Percentiles rank a stretch among this genome's conserved stretches.
Conservation (phyloP, 352 stramenopile genomes). For the Globisporangium sylvaticum region DNA sequence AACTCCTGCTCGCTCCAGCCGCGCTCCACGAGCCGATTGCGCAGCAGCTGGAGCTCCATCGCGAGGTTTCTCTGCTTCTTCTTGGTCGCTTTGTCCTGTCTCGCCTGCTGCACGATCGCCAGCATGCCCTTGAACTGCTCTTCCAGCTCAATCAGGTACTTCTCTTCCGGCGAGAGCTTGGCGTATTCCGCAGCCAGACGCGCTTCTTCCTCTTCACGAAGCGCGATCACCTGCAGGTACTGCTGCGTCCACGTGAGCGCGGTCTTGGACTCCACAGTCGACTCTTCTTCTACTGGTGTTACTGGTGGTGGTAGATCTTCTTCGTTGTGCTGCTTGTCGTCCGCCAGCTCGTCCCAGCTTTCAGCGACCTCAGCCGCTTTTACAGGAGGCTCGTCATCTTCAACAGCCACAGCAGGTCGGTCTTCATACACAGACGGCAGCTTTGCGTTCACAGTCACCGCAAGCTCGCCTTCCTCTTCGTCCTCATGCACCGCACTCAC, state of each 20-base stretch:
- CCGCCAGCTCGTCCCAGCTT: constrained; percentile 25
- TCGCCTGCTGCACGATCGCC: constrained; percentile 31
- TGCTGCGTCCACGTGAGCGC: constrained; percentile 73
- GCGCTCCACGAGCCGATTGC: constrained; percentile 12
- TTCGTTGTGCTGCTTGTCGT: constrained; percentile 11
- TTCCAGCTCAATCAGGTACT: constrained; percentile 45
- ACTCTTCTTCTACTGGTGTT: neutral
- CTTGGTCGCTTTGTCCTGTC: constrained; percentile 47
- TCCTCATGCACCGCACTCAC: neutral
- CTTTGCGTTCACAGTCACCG: constrained; percentile 28
- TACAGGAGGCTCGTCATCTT: neutral
- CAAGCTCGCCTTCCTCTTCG: constrained; percentile 23
- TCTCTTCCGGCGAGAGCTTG: constrained; percentile 32
- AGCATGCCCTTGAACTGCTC: constrained; percentile 36
- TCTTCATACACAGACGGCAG: neutral
- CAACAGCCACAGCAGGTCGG: neutral
- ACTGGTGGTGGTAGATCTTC: neutral
- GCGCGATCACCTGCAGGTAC: constrained; percentile 61
- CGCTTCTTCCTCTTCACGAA: constrained; percentile 39
- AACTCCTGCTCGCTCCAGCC: constrained; percentile 24
- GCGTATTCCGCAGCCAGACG: constrained; percentile 22
- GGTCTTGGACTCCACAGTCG: constrained; percentile 18
- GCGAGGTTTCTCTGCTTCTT: constrained; percentile 34
- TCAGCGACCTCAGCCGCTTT: constrained; percentile 14
- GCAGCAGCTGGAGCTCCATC: constrained; percentile 17